Evolutionary conservation across 2,329 filamentous ascomycete genomes (phyloP).

Genomic region (Dichotomopilus funicola): DNA sequence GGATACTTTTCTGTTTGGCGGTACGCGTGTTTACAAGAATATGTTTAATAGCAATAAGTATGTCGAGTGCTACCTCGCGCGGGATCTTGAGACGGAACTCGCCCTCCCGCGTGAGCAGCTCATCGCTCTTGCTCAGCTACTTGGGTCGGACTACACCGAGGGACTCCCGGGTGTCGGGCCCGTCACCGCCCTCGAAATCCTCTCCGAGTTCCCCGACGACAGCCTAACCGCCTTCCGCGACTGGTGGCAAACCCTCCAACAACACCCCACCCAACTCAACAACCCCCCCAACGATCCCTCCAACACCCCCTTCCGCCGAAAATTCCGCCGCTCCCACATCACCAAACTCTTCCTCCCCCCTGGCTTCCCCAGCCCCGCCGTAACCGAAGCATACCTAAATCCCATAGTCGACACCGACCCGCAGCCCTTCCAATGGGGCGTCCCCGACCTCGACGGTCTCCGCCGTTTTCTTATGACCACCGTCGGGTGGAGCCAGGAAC

Average conservation of each 20-base stretch:
- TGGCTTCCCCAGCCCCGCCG: slow-evolving; percentile 69
- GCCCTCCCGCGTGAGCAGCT: slow-evolving; percentile 80
- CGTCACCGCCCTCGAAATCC: slow-evolving; percentile 87
- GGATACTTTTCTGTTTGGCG: slow-evolving; percentile 94
- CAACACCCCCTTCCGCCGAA: slow-evolving; percentile 64
- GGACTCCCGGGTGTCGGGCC: slow-evolving; percentile 86
- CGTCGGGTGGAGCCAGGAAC: slow-evolving; percentile 85
- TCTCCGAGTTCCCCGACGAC: slow-evolving; percentile 73
- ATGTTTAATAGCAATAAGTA: slow-evolving; percentile 99
- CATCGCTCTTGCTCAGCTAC: slow-evolving; percentile 81
- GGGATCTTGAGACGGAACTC: slow-evolving; percentile 82
- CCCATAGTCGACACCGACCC: slow-evolving; percentile 78
- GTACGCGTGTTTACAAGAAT: slow-evolving; percentile 96
- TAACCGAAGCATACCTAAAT: slow-evolving; percentile 75
- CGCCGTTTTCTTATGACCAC: slow-evolving; percentile 81
- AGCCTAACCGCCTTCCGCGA: slow-evolving; percentile 69
- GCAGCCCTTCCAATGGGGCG: slow-evolving; percentile 87
- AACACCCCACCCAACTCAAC: slow-evolving; percentile 27
- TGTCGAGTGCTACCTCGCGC: slow-evolving; percentile 86
- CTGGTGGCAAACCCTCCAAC: slow-evolving; percentile 82
- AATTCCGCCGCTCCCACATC: slow-evolving; percentile 73
- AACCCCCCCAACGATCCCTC: slow-evolving; percentile 56
- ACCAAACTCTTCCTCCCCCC: slow-evolving; percentile 81
- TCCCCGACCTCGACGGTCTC: slow-evolving; percentile 83
- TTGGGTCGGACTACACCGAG: slow-evolving; percentile 93